Base-by-base conservation (phyloP, 768 basidiomycete species). In the Tulasnella sp. region DNA sequence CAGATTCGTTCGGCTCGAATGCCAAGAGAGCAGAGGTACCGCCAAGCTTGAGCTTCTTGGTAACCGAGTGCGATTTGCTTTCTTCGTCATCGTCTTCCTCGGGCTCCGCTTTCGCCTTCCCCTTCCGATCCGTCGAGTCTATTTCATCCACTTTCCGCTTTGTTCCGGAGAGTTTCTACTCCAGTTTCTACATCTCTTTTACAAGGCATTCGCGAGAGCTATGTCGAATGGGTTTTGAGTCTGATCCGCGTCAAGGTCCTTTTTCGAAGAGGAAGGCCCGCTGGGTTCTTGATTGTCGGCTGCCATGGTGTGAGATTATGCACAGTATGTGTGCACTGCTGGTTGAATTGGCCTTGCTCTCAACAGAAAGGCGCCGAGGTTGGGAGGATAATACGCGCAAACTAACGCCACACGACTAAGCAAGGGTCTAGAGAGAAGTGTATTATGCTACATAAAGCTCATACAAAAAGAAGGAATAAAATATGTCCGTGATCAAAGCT, bases 181-280 rank as follows among this genome's bases (percentile, higher is more conserved):
- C 26, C 29, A 74, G n/a, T 40, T 46, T 74, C 9, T 46, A 46
- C n/a, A 51, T 32, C 15, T 74, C 73, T 15, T 74, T 74, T 23
- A n/a, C n/a, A n/a, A 70, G 16, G 70, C 77, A 32, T 70, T n/a
- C 37, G 69, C 40, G 15, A 77, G 29, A 4, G 77, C 71, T 44
- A 77, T 70, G 55, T 77, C 73, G 77, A 77, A 72, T n/a, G 32
- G 71, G 46, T 72, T 77, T 26, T 77, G 77, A 29, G 73, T 70
- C 23, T 44, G 35, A 32, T 77, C 77, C 42, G 70, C 44, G 48
- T 77, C 77, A 15, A 77, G 42, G 26, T 61, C 75, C 46, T 67
- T 67, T 67, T 67, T 26, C 7, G 61, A 67, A 2, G 61, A 57
- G 20, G 55, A 67, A 2, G 61, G 32, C 7, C 20, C 32, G 61